Base-by-base conservation (phyloP, 805 yeast genomes). In the Lachancea waltii region DNA sequence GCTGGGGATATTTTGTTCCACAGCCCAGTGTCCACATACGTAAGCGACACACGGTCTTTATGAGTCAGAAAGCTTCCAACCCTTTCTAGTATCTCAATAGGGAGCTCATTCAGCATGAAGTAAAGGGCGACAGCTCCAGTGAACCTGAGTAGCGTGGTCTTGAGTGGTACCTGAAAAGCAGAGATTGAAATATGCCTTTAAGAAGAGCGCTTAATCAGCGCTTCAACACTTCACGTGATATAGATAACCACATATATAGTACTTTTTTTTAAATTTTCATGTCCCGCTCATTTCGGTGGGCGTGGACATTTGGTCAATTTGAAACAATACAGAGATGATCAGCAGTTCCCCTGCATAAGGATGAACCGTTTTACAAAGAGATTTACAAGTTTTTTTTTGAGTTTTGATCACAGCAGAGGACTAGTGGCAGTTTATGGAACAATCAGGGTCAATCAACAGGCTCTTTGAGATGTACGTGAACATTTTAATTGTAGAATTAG, bases 271-370 rank as follows among this genome's bases (percentile, higher is more conserved):
- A 7, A 22, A 13, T 3, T 15, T 16, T 18, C 14, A 10, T 25
- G 42, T 37, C 37, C 37, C 18, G 21, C 15, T 27, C 30, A 21
- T 25, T 35, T 41, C 31, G 44, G 43, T 79, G 80, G 73, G 20
- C 70, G 75, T 80, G 85, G 87, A 79, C 90, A 81, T 79, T 81
- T 86, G 90, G 97, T 90, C 97, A 90, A 90, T 81, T 89, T 81
- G 95, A 89, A 90, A 82, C 95, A 87, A 90, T 90, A 90, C 98
- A 90, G 97, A 90, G 98, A 90, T 90, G 97, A 92, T 90, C 89
- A 90, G 97, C 97, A 92, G 94, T 95, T 96, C 96, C 97, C 97
- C 96, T 90, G 97, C 97, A 90, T 92, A 92, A 92, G 96, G 97
- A 90, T 90, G 97, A 89, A 96, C 94, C 97, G 97, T 96, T 89